Percentiles rank a stretch among this genome's conserved stretches.
These are phyloP conservation scores for Eucalyptus sp. DNA, from an alignment of 345 rosid species.

Conservation along the genomic window DNA sequence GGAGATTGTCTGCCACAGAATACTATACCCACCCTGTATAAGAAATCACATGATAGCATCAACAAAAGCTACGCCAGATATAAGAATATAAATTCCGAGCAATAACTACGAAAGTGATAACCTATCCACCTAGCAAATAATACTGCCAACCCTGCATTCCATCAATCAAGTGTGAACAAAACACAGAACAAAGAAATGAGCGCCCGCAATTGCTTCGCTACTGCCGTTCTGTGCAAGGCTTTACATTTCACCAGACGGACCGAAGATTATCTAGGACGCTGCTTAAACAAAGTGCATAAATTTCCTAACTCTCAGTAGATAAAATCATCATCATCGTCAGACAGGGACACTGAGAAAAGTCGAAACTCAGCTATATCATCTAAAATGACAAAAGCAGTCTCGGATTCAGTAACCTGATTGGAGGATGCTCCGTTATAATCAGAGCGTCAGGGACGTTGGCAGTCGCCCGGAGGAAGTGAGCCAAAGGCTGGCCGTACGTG, in stretches of 20 bases:
- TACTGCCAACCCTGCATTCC: background rate
- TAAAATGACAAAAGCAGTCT: background rate
- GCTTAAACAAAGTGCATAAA: background rate
- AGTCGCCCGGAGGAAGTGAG: slow-evolving; percentile 83
- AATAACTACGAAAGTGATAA: background rate
- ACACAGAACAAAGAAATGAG: background rate
- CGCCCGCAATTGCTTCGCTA: background rate
- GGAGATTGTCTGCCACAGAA: slow-evolving; percentile 98
- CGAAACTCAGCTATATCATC: background rate
- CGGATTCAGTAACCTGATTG: slow-evolving; percentile 35
- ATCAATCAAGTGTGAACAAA: background rate
- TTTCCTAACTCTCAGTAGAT: background rate
- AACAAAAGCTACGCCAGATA: background rate
- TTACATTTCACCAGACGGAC: background rate
- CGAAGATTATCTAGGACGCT: background rate
- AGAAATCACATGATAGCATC: background rate
- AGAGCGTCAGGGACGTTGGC: slow-evolving; percentile 91
- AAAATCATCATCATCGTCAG: background rate
- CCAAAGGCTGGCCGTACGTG: slow-evolving; percentile 87
- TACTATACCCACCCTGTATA: slow-evolving; percentile 77
- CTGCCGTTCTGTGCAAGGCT: background rate
- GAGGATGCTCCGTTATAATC: slow-evolving; percentile 75
- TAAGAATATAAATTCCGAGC: background rate
- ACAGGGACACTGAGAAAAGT: background rate
- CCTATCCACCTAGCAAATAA: background rate